These are phyloP conservation scores for Alternaria sp. DNA, from an alignment of 2,329 filamentous ascomycete species.

Conservation along the genomic window DNA sequence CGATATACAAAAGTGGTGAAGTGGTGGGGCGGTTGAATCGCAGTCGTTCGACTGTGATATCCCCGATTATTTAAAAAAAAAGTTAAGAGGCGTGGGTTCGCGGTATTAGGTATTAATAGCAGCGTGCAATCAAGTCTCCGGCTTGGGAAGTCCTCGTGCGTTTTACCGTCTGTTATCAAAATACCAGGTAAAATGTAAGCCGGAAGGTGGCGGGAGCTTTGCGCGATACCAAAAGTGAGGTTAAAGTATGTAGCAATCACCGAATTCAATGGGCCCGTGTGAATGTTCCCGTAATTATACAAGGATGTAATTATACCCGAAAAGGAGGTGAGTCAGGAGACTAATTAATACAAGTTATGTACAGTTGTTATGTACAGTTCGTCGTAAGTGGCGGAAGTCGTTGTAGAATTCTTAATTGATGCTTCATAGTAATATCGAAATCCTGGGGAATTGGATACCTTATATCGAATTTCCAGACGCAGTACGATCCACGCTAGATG, in stretches of 20 bases:
- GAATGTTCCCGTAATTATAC: not conserved
- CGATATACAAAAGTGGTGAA: not conserved
- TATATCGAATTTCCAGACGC: slow-evolving; percentile 9
- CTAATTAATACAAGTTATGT: not conserved
- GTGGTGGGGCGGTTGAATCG: not conserved
- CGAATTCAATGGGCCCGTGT: not conserved
- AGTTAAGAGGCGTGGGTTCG: not conserved
- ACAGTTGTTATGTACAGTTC: not conserved
- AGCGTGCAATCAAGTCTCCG: not conserved
- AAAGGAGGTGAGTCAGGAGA: slow-evolving; percentile 3
- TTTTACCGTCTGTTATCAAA: not conserved
- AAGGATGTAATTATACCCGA: slow-evolving; percentile 1
- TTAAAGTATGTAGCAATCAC: slow-evolving; percentile 2
- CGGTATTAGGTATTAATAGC: not conserved
- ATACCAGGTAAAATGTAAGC: not conserved
- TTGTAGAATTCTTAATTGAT: not conserved
- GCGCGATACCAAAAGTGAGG: not conserved
- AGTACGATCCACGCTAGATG: slow-evolving; percentile 10
- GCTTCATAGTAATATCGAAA: slow-evolving; percentile 3
- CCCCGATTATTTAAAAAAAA: not conserved
- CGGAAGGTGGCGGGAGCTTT: not conserved
- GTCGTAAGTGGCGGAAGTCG: not conserved
- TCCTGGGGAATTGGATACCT: slow-evolving; percentile 2
- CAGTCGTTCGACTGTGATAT: not conserved
- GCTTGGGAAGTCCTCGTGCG: not conserved